These are phyloP conservation scores for Termitomyces sp. DNA, from an alignment of 768 basidiomycete genomes.

Conservation along the genomic window DNA sequence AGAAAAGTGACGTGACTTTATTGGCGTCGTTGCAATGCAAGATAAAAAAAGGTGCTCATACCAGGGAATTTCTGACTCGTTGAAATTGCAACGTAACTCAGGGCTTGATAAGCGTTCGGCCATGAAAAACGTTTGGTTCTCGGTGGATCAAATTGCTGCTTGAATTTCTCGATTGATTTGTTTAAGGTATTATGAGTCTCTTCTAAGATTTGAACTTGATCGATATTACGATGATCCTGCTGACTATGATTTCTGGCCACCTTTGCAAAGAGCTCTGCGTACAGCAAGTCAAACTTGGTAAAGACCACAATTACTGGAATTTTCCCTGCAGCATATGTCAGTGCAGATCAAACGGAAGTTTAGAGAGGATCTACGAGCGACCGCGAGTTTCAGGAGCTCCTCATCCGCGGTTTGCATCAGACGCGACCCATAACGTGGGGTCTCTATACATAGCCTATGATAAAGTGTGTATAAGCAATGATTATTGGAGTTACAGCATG, in stretches of 20 bases:
- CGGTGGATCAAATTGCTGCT: neutral
- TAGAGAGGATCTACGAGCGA: neutral
- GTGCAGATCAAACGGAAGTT: neutral
- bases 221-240: neutral
- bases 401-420: neutral
- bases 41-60: neutral
- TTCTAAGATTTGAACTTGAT: neutral
- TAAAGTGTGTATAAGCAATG: neutral
- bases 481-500: neutral
- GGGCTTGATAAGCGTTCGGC: neutral
- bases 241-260: neutral
- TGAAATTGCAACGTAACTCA: neutral
- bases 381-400: neutral
- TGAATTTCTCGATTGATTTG: neutral
- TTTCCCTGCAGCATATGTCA: neutral
- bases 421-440: neutral
- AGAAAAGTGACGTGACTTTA: neutral
- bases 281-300: neutral
- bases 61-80: neutral
- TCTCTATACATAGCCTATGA: slow-evolving; percentile 1
- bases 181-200: neutral
- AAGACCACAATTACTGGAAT: neutral
- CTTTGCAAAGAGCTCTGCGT: neutral
- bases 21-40: neutral
- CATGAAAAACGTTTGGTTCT: neutral